Evolutionary conservation across 2,329 filamentous ascomycete genomes (phyloP).

Genomic region (Fusarium nanum): DNA sequence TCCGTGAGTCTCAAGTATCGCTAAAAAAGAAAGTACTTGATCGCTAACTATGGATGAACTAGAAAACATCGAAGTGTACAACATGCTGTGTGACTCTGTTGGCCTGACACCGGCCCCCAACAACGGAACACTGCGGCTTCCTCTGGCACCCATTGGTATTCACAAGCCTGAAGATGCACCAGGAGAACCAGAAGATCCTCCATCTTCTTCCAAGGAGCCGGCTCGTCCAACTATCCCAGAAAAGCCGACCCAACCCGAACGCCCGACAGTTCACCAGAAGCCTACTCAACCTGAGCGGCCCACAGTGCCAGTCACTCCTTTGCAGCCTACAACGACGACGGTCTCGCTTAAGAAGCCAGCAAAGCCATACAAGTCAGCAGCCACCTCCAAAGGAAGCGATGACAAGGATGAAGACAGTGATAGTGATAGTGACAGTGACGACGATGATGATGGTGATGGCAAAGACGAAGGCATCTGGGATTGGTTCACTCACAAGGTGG

Average conservation of each 20-base stretch:
- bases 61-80: slow-evolving; percentile 97
- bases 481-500: slow-evolving; percentile 63
- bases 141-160: slow-evolving; percentile 71
- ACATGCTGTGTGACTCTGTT: slow-evolving; percentile 90
- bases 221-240: slow-evolving; percentile 38
- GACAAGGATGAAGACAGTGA: slow-evolving; percentile 21
- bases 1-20: slow-evolving; percentile 74
- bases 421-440: slow-evolving; percentile 30
- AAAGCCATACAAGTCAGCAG: slow-evolving; percentile 31
- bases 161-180: slow-evolving; percentile 65
- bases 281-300: slow-evolving; percentile 30
- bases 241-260: slow-evolving; percentile 31
- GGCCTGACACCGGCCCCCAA: slow-evolving; percentile 79
- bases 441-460: slow-evolving; percentile 45
- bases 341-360: slow-evolving; percentile 32
- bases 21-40: neutral
- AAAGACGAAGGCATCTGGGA: slow-evolving; percentile 59
- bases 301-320: slow-evolving; percentile 20
- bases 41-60: slow-evolving; percentile 63
- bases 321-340: slow-evolving; percentile 36
- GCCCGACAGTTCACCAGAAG: slow-evolving; percentile 31
- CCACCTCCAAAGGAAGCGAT: slow-evolving; percentile 27
- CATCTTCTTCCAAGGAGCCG: slow-evolving; percentile 30
- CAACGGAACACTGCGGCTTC: slow-evolving; percentile 86
- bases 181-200: slow-evolving; percentile 66